Base-by-base conservation (phyloP, 139 green algal genomes). In the Closterium sp. region DNA sequence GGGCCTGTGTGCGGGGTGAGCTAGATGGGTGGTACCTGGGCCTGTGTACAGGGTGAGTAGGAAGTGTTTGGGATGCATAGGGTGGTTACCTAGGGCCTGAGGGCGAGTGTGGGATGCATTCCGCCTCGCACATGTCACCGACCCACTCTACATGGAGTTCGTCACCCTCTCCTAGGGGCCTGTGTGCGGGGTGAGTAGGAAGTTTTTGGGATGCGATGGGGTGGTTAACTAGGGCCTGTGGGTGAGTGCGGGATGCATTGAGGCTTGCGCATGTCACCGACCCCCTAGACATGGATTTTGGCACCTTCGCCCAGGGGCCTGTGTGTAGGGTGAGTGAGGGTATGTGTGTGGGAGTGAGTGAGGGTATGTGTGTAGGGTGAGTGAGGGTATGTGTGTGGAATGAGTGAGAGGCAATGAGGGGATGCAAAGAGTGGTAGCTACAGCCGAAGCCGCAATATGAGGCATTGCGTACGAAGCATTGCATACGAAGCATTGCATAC, bases 51-150 rank as follows among this genome's bases (percentile, higher is more conserved):
- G 43, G 43, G 43, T 69, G 43, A 69, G 43, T 69, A 16, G 8
- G 43, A 2, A 2, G 2, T 66, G 43, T 69, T 0, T 5, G 8
- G 7, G 43, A 16, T 25, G 43, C 1, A n/a, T n/a, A n/a, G n/a
- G n/a, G n/a, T n/a, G n/a, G n/a, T n/a, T n/a, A n/a, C n/a, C n/a
- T n/a, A n/a, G n/a, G n/a, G n/a, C n/a, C n/a, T n/a, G n/a, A n/a
- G n/a, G n/a, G n/a, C n/a, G n/a, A n/a, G n/a, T n/a, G n/a, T n/a
- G n/a, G n/a, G n/a, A n/a, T n/a, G n/a, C n/a, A n/a, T 87, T 98
- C 92, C 94, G 96, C 6, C 92, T 98, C 21, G 96, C 95, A 2
- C 92, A 96, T 87, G 95, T 96, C 25, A 95, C 35, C 43, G 96
- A 69, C 31, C 69, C 88, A 21, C 94, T 96, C 84, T 93, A 97